Conservation (phyloP, 1,139 yeast genomes). For the Yamadazyma atlantica region DNA sequence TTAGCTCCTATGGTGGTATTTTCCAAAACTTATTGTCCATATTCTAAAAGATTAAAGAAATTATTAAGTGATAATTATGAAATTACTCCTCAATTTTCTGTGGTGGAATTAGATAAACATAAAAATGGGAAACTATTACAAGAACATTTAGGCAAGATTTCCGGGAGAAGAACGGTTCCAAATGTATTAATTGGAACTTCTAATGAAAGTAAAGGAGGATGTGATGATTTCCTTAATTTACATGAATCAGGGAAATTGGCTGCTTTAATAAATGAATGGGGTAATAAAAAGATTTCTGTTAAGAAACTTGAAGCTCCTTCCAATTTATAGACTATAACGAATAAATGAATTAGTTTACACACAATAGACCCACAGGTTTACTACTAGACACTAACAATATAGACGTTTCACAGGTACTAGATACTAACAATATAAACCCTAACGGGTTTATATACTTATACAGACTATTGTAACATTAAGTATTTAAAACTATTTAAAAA, state of each 20-base stretch:
- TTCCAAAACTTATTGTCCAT: conserved; percentile 75
- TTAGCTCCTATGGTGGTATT: conserved; percentile 71
- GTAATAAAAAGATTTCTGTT: conserved; percentile 55
- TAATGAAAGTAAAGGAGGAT: conserved; percentile 64
- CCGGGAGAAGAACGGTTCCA: conserved; percentile 73
- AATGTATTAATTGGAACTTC: conserved; percentile 62
- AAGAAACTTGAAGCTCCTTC: conserved; percentile 57
- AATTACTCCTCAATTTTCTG: conserved; percentile 67
- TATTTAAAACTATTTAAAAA: conserved; percentile 6
- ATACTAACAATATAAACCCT: no score
- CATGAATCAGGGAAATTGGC: conserved; percentile 58
- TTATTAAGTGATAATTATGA: conserved; percentile 63
- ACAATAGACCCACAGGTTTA: no score
- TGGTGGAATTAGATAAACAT: conserved; percentile 84
- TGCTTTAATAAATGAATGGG: conserved; percentile 57
- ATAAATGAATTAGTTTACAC: no score
- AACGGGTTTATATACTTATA: no score
- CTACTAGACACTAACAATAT: no score
- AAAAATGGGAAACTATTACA: conserved; percentile 64
- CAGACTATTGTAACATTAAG: conserved; percentile 20
- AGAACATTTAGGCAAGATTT: conserved; percentile 51
- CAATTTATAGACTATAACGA: conserved; percentile 22
- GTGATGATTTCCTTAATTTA: conserved; percentile 70
- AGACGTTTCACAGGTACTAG: no score
- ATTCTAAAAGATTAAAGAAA: conserved; percentile 66